Evolutionary conservation across 2,329 filamentous ascomycete species (phyloP).

Genomic region (Beauveria medogensis): DNA sequence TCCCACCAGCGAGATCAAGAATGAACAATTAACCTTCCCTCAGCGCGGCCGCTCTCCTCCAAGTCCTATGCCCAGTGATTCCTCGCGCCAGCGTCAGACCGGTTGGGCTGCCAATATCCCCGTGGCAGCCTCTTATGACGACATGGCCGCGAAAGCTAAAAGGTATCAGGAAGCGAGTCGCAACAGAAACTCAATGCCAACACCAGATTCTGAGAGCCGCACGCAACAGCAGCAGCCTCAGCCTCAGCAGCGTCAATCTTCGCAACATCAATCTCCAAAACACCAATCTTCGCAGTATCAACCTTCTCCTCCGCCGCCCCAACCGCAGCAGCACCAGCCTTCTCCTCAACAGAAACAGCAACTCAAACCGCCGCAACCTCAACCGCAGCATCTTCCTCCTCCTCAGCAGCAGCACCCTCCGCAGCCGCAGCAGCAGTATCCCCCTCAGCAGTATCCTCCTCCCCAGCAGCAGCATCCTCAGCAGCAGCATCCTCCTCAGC

Average conservation of each 20-base stretch:
- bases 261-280: not conserved
- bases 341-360: not conserved
- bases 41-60: slow-evolving; percentile 13
- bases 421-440: not conserved
- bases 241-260: not conserved
- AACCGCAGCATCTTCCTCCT: not conserved
- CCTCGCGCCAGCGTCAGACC: not conserved
- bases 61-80: slow-evolving; percentile 11
- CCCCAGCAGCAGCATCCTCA: not conserved
- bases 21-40: slow-evolving; percentile 9
- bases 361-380: not conserved
- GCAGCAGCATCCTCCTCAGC: too few species aligned
- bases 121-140: not conserved
- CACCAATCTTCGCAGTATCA: not conserved
- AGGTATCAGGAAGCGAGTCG: not conserved
- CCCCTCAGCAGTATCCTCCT: not conserved
- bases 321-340: not conserved
- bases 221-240: not conserved
- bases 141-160: not conserved
- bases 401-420: not conserved
- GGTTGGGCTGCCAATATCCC: not conserved
- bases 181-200: slow-evolving; percentile 5
- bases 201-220: not conserved
- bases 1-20: not conserved
- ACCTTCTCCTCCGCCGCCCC: not conserved